These are phyloP conservation scores for Diaporthe sp. DNA, from an alignment of 2,329 filamentous ascomycete species.

Conservation along the genomic window DNA sequence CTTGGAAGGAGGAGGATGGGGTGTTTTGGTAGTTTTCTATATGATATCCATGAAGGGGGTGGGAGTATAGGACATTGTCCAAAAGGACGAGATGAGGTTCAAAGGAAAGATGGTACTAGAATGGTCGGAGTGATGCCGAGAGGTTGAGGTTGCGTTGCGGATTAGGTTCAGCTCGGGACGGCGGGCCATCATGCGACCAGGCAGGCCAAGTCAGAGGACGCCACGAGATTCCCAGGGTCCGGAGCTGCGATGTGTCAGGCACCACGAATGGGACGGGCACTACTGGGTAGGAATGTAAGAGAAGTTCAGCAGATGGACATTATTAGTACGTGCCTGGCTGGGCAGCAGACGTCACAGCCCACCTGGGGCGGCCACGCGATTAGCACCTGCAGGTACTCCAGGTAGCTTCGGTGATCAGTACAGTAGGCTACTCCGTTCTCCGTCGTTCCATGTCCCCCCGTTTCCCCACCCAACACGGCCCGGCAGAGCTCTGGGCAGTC, in stretches of 20 bases:
- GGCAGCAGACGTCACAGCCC: slow-evolving; percentile 26
- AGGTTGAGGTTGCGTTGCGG: neutral
- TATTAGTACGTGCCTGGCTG: slow-evolving; percentile 20
- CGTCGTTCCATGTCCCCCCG: neutral
- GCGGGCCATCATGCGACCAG: slow-evolving; percentile 45
- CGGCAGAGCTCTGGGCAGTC: slow-evolving; percentile 1
- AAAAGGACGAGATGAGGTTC: slow-evolving; percentile 15
- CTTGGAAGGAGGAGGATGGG: neutral
- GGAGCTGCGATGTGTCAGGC: slow-evolving; percentile 17
- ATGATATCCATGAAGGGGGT: slow-evolving; percentile 25
- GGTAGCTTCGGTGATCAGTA: neutral
- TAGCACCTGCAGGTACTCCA: neutral
- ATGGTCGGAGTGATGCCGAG: neutral
- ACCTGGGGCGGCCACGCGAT: slow-evolving; percentile 23
- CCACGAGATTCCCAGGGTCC: slow-evolving; percentile 47
- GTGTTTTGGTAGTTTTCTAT: neutral
- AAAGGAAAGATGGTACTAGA: neutral
- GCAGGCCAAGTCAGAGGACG: slow-evolving; percentile 44
- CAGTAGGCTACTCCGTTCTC: neutral
- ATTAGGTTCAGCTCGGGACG: slow-evolving; percentile 28
- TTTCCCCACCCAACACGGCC: slow-evolving; percentile 2
- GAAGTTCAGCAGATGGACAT: slow-evolving; percentile 5
- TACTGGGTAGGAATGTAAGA: slow-evolving; percentile 10
- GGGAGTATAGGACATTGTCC: neutral
- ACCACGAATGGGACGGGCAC: neutral